These are phyloP conservation scores for Rhodotorula sp. DNA, from an alignment of 1,284 basidiomycete species.

Conservation along the genomic window DNA sequence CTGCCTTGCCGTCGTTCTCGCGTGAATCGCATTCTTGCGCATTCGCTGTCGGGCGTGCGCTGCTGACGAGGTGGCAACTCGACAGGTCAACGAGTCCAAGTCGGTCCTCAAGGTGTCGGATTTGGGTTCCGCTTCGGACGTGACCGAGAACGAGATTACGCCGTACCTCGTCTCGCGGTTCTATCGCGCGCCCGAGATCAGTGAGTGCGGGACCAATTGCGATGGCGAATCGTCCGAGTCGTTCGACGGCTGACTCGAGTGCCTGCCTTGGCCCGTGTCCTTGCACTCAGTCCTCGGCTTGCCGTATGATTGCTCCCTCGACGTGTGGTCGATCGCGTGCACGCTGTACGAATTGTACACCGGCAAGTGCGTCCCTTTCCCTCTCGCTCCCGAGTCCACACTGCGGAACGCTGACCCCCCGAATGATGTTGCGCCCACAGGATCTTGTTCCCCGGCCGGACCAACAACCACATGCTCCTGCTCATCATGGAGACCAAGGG, in stretches of 20 bases:
- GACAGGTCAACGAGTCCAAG: conserved; percentile 90
- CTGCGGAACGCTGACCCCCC: neutral
- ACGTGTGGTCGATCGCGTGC: conserved; percentile 97
- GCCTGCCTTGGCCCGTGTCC: neutral
- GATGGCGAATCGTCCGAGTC: neutral
- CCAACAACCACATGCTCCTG: conserved; percentile 97
- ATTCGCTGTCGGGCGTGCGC: neutral
- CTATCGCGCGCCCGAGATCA: conserved; percentile 98
- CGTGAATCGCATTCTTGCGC: neutral
- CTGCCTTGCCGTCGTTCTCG: too few species aligned
- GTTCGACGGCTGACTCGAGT: neutral
- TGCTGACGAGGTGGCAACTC: neutral
- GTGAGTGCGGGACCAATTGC: conserved; percentile 57
- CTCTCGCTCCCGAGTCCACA: neutral
- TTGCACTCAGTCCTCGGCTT: conserved; percentile 75
- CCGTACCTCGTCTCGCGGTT: conserved; percentile 97
- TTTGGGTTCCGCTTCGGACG: conserved; percentile 90
- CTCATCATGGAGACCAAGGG: conserved; percentile 96
- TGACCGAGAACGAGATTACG: conserved; percentile 92
- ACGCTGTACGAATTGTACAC: conserved; percentile 98
- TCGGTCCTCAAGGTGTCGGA: conserved; percentile 93
- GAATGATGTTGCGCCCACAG: conserved; percentile 2
- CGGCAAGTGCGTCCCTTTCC: conserved; percentile 61
- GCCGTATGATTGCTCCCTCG: conserved; percentile 89
- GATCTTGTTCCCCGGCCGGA: conserved; percentile 93